Conservation (phyloP, 768 basidiomycete genomes). For the Leccinellum luteum region DNA sequence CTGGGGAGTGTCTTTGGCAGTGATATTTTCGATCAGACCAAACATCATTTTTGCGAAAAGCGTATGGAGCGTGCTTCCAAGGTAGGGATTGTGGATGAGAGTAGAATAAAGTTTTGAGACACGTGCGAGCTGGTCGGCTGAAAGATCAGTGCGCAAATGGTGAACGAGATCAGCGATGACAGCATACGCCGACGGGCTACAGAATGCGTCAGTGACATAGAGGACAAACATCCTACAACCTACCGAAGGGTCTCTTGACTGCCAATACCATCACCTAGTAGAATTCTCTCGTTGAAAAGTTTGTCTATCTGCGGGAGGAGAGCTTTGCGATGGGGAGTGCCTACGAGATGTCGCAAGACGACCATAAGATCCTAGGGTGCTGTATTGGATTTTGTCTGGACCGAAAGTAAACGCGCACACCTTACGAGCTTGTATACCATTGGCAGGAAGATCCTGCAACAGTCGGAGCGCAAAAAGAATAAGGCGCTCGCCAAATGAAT, state of each 20-base stretch:
- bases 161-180: slow-evolving; percentile 93
- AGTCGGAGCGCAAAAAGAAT: slow-evolving; percentile 81
- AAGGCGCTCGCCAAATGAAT: slow-evolving; percentile 76
- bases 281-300: slow-evolving; percentile 84
- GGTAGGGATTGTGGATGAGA: slow-evolving; percentile 84
- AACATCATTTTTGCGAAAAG: slow-evolving; percentile 92
- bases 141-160: slow-evolving; percentile 82
- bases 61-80: slow-evolving; percentile 79
- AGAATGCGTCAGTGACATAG: slow-evolving; percentile 4
- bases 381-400: not conserved
- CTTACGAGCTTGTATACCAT: slow-evolving; percentile 78
- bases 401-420: slow-evolving; percentile 35
- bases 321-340: slow-evolving; percentile 71
- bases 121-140: slow-evolving; percentile 67
- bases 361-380: slow-evolving; percentile 78
- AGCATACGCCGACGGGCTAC: slow-evolving; percentile 76
- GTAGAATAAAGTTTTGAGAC: slow-evolving; percentile 84
- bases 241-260: slow-evolving; percentile 84
- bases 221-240: slow-evolving; percentile 11
- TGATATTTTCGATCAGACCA: slow-evolving; percentile 79
- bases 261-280: slow-evolving; percentile 81
- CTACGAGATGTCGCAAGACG: slow-evolving; percentile 86
- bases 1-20: slow-evolving; percentile 67
- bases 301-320: slow-evolving; percentile 84
- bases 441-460: slow-evolving; percentile 89